A percentile compares a stretch with the other conserved stretches of the same genome.
Evolutionary conservation across 306 rosid species (phyloP).

Genomic region (Glycine latifolia): DNA sequence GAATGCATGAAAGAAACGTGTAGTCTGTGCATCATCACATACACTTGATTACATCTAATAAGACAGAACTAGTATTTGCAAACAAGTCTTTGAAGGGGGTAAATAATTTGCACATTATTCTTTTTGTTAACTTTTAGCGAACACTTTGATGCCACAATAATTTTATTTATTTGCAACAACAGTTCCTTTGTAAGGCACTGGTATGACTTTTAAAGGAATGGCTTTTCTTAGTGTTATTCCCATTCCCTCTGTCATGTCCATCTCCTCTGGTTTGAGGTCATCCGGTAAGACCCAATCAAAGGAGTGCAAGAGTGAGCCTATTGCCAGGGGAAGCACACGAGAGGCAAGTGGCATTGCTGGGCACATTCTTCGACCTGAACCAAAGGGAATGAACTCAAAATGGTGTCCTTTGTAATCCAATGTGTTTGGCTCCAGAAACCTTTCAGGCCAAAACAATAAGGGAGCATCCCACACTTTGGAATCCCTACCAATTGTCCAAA

Average conservation of each 20-base stretch:
- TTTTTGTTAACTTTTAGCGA: neutral
- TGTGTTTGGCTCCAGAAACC: conserved; percentile 61
- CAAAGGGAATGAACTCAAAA: conserved; percentile 84
- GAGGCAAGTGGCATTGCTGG: conserved; percentile 86
- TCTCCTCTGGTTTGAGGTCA: conserved; percentile 61
- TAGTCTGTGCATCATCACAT: neutral
- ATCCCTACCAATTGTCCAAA: conserved; percentile 95
- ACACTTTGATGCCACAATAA: neutral
- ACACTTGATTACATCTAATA: neutral
- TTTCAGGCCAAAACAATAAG: conserved; percentile 71
- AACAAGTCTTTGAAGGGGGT: neutral
- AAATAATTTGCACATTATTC: neutral
- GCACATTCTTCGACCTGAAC: conserved; percentile 87
- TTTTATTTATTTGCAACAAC: neutral
- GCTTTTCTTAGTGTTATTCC: conserved; percentile 81
- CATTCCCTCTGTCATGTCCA: conserved; percentile 88
- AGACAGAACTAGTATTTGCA: no score
- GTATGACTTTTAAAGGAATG: conserved; percentile 62
- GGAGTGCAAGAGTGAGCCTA: conserved; percentile 69
- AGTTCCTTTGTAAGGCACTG: conserved; percentile 44
- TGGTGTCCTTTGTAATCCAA: conserved; percentile 75
- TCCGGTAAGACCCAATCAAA: conserved; percentile 80
- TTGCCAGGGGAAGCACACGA: conserved; percentile 78
- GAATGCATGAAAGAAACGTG: neutral
- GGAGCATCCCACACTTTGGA: conserved; percentile 76